Conservation (phyloP, 495 filamentous ascomycete genomes). For the Aspergillus olivimuriae region DNA sequence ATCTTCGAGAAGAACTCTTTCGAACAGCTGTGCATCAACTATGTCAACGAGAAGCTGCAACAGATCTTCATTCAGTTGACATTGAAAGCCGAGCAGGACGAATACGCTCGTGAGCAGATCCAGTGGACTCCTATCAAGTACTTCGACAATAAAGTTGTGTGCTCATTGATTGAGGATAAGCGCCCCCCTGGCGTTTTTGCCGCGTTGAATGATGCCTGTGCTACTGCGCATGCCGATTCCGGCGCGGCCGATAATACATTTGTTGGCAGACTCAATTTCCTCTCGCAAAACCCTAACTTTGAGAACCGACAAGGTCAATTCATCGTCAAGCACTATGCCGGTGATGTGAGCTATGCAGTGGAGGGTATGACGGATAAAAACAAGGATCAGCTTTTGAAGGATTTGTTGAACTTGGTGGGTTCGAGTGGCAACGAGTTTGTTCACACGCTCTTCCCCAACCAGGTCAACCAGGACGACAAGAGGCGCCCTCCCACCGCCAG, state of each 20-base stretch:
- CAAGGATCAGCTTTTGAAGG: slow-evolving; percentile 96
- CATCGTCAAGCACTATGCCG: slow-evolving; percentile 98
- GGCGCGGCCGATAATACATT: slow-evolving; percentile 93
- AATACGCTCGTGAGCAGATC: slow-evolving; percentile 94
- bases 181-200: slow-evolving; percentile 92
- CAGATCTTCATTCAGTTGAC: slow-evolving; percentile 99
- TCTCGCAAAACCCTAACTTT: slow-evolving; percentile 83
- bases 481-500: slow-evolving; percentile 90
- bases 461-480: slow-evolving; percentile 94
- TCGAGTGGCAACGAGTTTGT: slow-evolving; percentile 79
- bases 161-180: slow-evolving; percentile 91
- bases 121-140: slow-evolving; percentile 99
- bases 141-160: slow-evolving; percentile 99
- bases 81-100: slow-evolving; percentile 93
- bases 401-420: slow-evolving; percentile 80
- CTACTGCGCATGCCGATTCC: slow-evolving; percentile 92
- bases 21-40: slow-evolving; percentile 99
- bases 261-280: slow-evolving; percentile 81
- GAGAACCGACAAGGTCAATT: slow-evolving; percentile 91
- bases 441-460: slow-evolving; percentile 80
- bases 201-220: slow-evolving; percentile 94
- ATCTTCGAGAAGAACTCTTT: slow-evolving; percentile 99
- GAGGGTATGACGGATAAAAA: slow-evolving; percentile 99
- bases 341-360: slow-evolving; percentile 92
- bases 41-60: slow-evolving; percentile 99